Conservation (phyloP, 2,329 filamentous ascomycete genomes). For the Ascochyta rabiei region DNA sequence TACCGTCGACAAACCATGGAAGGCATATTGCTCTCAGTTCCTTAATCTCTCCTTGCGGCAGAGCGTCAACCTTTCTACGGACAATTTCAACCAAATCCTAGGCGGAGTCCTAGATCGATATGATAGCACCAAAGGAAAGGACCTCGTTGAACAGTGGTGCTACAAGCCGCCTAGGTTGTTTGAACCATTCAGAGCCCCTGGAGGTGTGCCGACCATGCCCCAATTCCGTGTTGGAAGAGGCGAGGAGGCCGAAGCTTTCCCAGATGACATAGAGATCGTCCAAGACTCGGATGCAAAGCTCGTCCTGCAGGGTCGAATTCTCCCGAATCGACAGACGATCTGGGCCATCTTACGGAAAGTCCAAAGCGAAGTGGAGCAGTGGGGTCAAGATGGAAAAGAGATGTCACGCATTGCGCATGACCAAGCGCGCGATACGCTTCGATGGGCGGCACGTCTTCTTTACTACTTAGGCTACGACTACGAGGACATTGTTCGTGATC, state of each 20-base stretch:
- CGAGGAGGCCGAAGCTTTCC: constrained; percentile 31
- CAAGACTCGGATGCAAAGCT: constrained; percentile 37
- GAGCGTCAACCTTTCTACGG: constrained; percentile 34
- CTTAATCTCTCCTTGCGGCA: constrained; percentile 36
- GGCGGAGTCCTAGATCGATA: constrained; percentile 59
- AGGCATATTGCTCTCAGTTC: constrained; percentile 38
- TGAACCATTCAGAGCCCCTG: constrained; percentile 37
- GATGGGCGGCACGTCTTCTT: constrained; percentile 40
- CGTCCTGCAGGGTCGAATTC: constrained; percentile 37
- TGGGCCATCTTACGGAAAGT: constrained; percentile 42
- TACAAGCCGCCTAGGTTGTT: constrained; percentile 28
- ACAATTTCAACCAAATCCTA: constrained; percentile 60
- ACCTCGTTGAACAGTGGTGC: constrained; percentile 57
- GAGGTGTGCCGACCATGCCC: constrained; percentile 43
- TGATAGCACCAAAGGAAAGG: constrained; percentile 55
- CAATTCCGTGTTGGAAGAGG: constrained; percentile 31
- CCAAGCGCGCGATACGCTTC: constrained; percentile 36
- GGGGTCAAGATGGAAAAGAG: constrained; percentile 19
- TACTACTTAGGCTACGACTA: constrained; percentile 42
- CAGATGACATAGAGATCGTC: constrained; percentile 38
- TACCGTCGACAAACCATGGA: constrained; percentile 34
- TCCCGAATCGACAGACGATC: constrained; percentile 42
- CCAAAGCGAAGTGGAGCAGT: constrained; percentile 38
- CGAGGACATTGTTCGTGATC: constrained; percentile 39
- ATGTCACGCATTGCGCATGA: constrained; percentile 19